Base-by-base conservation (phyloP, 1,284 basidiomycete genomes). In the Moesziomyces globuligerus region DNA sequence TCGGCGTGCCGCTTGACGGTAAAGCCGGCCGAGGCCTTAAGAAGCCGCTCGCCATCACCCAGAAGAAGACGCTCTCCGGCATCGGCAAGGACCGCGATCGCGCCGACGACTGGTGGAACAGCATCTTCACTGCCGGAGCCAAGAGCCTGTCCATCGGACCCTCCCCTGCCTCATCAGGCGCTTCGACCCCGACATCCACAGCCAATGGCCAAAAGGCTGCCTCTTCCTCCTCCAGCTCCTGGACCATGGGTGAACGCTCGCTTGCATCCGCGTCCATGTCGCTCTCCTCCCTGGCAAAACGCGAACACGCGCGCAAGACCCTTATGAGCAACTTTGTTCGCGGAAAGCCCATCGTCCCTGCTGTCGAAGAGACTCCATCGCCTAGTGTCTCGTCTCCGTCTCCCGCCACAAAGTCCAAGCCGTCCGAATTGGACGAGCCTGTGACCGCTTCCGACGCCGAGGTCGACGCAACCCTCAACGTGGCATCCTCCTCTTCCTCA, bases 71-170 rank as follows among this genome's bases (percentile, higher is more conserved):
- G 26, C 69, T 82, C 17, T 70, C 68, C 18, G 80, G 80, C 15
- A 59, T 82, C 6, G 80, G 80, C 38, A 77, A 79, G 50, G 75
- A 82, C 43, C 55, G 80, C 24, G 80, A 82, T 37, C 57, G 80
- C 10, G 79, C 79, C 5, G 72, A 78, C 23, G 80, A 82, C 32
- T 82, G 80, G 80, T 82, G 80, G 80, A 80, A 82, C 50, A 77
- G 77, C 48, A 71, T 82, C 36, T 82, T 81, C 48, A 76, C 79
- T 7, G 72, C 76, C 4, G 64, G 74, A 3, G 77, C 77, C 6
- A 78, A 78, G 48, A 70, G 70, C 15, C 59, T 80, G n/a, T 56
- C 57, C 7, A 71, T 75, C 24, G 64, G 70, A 3, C 39, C 43
- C 3, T 58, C 62, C 11, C 48, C 52, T 13, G 36, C 52, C 18